These are phyloP conservation scores for Gnomoniopsis smithogilvyi DNA, from an alignment of 2,329 filamentous ascomycete genomes.

Conservation along the genomic window DNA sequence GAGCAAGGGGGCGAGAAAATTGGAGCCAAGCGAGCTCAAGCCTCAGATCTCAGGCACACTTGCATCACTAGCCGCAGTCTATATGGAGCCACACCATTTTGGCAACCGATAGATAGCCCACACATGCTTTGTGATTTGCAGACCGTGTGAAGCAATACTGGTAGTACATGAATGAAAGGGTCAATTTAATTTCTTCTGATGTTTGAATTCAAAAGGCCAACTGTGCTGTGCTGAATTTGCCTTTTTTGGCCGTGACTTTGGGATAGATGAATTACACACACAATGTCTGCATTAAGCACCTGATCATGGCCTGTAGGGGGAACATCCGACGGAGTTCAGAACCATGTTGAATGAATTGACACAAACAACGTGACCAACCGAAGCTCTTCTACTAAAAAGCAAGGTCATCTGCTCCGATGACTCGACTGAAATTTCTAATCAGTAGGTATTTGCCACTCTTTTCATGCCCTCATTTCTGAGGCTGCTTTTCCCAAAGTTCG, in stretches of 20 bases:
- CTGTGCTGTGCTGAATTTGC: not conserved
- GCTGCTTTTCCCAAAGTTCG: not conserved
- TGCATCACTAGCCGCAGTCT: constrained; percentile 1
- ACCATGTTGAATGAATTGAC: not conserved
- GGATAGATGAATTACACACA: not conserved
- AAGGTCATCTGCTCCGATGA: not conserved
- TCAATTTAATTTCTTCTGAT: no score
- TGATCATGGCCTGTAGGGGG: constrained; percentile 1
- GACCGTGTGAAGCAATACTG: constrained; percentile 1
- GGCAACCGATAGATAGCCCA: not conserved
- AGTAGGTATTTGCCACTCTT: not conserved
- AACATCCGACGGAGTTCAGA: not conserved
- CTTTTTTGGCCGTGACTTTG: no score
- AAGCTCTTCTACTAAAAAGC: not conserved
- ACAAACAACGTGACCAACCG: not conserved
- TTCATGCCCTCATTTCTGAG: not conserved
- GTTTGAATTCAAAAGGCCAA: not conserved
- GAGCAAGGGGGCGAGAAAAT: not conserved
- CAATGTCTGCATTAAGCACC: not conserved
- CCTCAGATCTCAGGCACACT: not conserved
- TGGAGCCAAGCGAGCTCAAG: not conserved
- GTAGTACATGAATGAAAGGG: no score
- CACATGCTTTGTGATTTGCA: constrained; percentile 3
- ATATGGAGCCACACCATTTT: not conserved
- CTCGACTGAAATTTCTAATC: not conserved